Evolutionary conservation across 1,284 basidiomycete species (phyloP), one percentile per base, ranked within the genome.

Genomic region (Trichosporon inkin): DNA sequence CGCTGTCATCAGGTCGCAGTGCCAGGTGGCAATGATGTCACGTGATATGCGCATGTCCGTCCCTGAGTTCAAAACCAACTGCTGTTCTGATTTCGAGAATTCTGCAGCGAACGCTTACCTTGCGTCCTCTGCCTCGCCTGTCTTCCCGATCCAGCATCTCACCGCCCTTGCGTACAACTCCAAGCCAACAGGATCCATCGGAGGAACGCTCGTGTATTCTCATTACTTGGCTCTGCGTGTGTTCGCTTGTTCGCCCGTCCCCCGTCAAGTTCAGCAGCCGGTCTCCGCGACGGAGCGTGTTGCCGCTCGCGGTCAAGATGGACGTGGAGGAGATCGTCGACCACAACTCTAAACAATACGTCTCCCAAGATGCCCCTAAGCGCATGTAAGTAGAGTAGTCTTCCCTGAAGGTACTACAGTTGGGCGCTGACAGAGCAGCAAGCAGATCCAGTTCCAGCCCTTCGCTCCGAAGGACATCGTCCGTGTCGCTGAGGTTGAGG

Each of bases 381-480:
- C 85, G 93, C 79, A 94, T 96, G 91, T 92, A 78, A 67, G 87
- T 82, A 11, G 34, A 67, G 87, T 82, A 10, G 34, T 37, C 53
- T 22, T 40, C 8, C 11, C 28, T 34, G 20, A 6, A 19, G 3
- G 3, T 5, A 1, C 1, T 39, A 10, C 37, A n/a, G 32, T 8
- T 22, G 19, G n/a, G 3, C 22, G 44, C 54, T 64, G 58, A 57
- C 53, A 17, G 2, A 14, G 22, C 73, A 95, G 92, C 68, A 95
- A 95, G 81, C 87, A 90, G 73, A 84, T 98, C 49, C 94, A 96
- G 81, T 97, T 97, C 79, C 89, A 89, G 74, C 84, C 94, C 49
- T 82, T 97, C 67, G 90, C 88, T 74, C 87, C 90, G 36, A 92
- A 95, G 77, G 92, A 96, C 71, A 90, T 93, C 10, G 94, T 96